phyloP scores from a whole-genome alignment of 495 filamentous ascomycete species.

The Thermochaetoides thermophila region DNA sequence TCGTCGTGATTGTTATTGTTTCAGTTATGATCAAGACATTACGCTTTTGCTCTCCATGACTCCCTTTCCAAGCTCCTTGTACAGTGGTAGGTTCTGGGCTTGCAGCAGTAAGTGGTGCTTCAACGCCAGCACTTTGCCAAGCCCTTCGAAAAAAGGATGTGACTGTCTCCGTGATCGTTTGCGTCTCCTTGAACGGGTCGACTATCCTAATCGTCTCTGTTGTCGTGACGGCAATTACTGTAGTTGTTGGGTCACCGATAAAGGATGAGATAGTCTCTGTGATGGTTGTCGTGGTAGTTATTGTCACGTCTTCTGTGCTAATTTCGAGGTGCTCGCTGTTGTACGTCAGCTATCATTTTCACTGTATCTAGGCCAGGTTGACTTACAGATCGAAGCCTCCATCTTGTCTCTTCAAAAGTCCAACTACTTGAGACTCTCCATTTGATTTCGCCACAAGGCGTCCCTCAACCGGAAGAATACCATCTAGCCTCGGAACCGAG shows the following conservation, averaged over 20 bases:
- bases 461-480: no score
- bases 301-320: slow-evolving; percentile 7
- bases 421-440: no score
- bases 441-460: no score
- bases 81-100: not conserved
- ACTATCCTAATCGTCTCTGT: slow-evolving; percentile 8
- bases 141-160: slow-evolving; percentile 5
- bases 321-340: not conserved
- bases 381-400: no score
- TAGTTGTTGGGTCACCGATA: slow-evolving; percentile 3
- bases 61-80: no score
- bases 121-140: no score
- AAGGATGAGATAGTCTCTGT: slow-evolving; percentile 2
- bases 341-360: no score
- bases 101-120: not conserved
- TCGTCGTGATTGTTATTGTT: not conserved
- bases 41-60: no score
- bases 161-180: slow-evolving; percentile 8
- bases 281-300: slow-evolving; percentile 6
- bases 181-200: slow-evolving; percentile 6
- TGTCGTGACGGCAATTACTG: slow-evolving; percentile 4
- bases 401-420: no score
- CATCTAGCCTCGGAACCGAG: no score
- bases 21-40: no score
- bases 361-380: no score